These are phyloP conservation scores for Chenopodium berlandieri DNA, from an alignment of 148 eudicot species.

Conservation along the genomic window DNA sequence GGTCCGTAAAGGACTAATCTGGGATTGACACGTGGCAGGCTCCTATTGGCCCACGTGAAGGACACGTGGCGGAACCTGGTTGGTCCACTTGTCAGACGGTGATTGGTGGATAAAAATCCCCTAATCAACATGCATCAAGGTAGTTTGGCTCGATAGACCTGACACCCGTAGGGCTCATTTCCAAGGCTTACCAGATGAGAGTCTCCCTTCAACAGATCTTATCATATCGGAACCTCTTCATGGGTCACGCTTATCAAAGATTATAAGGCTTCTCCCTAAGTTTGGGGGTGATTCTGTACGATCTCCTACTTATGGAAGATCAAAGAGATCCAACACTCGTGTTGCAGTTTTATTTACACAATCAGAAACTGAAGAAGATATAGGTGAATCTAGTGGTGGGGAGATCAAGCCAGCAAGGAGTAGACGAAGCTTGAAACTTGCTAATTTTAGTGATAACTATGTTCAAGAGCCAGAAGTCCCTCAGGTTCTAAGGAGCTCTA, in stretches of 20 bases:
- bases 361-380: slow-evolving; percentile 8
- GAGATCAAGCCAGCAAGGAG: neutral
- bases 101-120: no score
- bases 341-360: neutral
- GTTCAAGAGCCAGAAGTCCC: neutral
- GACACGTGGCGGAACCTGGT: no score
- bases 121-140: slow-evolving; percentile 43
- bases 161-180: slow-evolving; percentile 37
- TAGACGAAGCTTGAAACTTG: neutral
- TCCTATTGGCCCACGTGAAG: no score
- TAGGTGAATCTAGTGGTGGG: neutral
- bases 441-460: neutral
- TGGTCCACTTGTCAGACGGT: no score
- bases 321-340: neutral
- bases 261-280: slow-evolving; percentile 67
- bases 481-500: neutral
- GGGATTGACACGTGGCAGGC: no score
- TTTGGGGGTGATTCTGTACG: slow-evolving; percentile 40
- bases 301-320: neutral
- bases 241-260: slow-evolving; percentile 55
- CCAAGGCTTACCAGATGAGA: slow-evolving; percentile 43
- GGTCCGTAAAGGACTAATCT: no score
- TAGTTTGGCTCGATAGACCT: slow-evolving; percentile 68
- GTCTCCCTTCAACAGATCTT: slow-evolving; percentile 49
- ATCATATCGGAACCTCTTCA: slow-evolving; percentile 71